Evolutionary conservation across 2,329 filamentous ascomycete genomes (phyloP).

Genomic region (Pyricularia grisea): DNA sequence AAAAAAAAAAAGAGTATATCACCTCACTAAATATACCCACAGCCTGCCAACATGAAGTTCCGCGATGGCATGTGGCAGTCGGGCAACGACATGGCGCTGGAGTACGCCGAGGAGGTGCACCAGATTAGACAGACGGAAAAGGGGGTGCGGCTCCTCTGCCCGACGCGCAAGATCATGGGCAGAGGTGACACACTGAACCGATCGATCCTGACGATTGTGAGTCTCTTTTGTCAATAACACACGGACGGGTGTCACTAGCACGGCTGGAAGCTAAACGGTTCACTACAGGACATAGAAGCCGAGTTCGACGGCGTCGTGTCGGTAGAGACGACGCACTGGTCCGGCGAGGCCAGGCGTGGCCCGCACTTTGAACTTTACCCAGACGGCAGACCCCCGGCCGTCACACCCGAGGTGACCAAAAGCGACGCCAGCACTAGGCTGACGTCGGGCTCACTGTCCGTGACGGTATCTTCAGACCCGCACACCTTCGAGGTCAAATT

Average conservation of each 20-base stretch:
- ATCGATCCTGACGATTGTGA: constrained; percentile 41
- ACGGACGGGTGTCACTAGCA: too few species aligned
- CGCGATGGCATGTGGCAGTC: constrained; percentile 60
- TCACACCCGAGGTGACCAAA: constrained; percentile 24
- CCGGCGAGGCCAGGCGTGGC: constrained; percentile 38
- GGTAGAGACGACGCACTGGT: constrained; percentile 48
- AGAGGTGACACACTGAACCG: constrained; percentile 48
- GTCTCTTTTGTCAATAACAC: constrained; percentile 6
- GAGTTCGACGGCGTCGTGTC: constrained; percentile 50
- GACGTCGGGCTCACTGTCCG: constrained; percentile 34
- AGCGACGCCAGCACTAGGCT: constrained; percentile 33
- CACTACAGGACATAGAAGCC: constrained; percentile 40
- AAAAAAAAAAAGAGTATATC: neutral
- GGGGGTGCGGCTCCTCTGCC: constrained; percentile 45
- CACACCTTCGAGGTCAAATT: constrained; percentile 48
- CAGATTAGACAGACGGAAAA: constrained; percentile 36
- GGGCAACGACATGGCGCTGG: constrained; percentile 48
- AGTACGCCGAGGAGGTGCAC: constrained; percentile 59
- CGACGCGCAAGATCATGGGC: constrained; percentile 42
- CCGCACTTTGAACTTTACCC: constrained; percentile 52
- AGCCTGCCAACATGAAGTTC: constrained; percentile 41
- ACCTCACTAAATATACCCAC: neutral
- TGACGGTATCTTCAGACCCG: constrained; percentile 30
- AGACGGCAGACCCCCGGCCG: constrained; percentile 31
- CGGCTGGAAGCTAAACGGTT: too few species aligned